Evolutionary conservation across 306 rosid genomes (phyloP).

Genomic region (Fragaria ananassa): DNA sequence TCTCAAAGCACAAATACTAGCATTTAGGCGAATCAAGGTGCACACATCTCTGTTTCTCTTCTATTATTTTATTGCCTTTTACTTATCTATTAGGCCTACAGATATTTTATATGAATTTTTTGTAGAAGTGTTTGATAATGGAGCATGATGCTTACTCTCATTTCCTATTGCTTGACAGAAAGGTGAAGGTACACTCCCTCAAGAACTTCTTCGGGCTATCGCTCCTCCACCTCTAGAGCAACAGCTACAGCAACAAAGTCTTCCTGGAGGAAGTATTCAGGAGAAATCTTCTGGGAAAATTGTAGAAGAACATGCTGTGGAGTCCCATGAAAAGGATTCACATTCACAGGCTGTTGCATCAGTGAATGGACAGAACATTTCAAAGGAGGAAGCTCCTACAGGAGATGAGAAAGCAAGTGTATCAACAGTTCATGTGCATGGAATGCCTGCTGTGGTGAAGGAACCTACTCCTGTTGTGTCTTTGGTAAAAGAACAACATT

Average conservation of each 20-base stretch:
- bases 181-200: conserved; percentile 90
- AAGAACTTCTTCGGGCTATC: conserved; percentile 87
- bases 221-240: conserved; percentile 83
- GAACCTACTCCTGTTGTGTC: conserved; percentile 47
- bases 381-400: conserved; percentile 53
- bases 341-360: conserved; percentile 46
- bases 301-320: conserved; percentile 48
- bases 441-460: conserved; percentile 42
- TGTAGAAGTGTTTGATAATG: background rate
- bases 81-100: conserved; percentile 14
- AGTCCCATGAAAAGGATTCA: conserved; percentile 54
- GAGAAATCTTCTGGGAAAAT: conserved; percentile 57
- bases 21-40: conserved; percentile 96
- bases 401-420: conserved; percentile 57
- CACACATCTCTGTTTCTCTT: conserved; percentile 22
- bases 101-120: background rate
- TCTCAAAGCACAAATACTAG: conserved; percentile 94
- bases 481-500: conserved; percentile 64
- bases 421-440: conserved; percentile 47
- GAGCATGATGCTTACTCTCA: conserved; percentile 27
- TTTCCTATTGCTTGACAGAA: conserved; percentile 55
- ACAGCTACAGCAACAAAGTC: conserved; percentile 61
- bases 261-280: conserved; percentile 50
- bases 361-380: conserved; percentile 42
- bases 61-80: conserved; percentile 13